phyloP scores from a whole-genome alignment of 495 filamentous ascomycete genomes.

The Halenospora varia region DNA sequence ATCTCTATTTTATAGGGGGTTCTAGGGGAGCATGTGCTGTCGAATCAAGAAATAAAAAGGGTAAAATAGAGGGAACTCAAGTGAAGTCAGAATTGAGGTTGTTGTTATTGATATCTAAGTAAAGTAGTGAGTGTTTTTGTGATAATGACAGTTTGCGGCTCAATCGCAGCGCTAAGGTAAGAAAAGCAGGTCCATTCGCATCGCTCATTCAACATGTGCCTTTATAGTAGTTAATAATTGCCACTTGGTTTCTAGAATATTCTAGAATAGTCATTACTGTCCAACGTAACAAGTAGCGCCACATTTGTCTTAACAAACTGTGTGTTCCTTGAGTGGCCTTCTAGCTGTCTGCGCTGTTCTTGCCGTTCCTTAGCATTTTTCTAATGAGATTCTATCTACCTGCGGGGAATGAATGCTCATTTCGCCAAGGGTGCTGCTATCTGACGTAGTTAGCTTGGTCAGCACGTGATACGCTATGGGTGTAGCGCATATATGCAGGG shows the following conservation, averaged over 20 bases:
- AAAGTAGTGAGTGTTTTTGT: too few relatives aligned
- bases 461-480: not conserved
- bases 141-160: too few relatives aligned
- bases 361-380: not conserved
- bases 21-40: constrained; percentile 15
- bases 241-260: constrained; percentile 18
- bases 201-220: too few relatives aligned
- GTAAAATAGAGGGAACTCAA: too few relatives aligned
- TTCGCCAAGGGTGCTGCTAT: not conserved
- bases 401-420: not conserved
- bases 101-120: too few relatives aligned
- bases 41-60: too few relatives aligned
- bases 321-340: not conserved
- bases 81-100: too few relatives aligned
- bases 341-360: not conserved
- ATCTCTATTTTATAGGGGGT: constrained; percentile 20
- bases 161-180: too few relatives aligned
- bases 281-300: not conserved
- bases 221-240: constrained; percentile 18
- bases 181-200: too few relatives aligned
- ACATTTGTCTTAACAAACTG: not conserved
- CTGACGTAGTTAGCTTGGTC: not conserved
- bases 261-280: constrained; percentile 9
- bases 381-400: not conserved
- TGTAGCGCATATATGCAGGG: not conserved